Base-by-base conservation (phyloP, 140 eudicot species). In the Oenanthe javanica region DNA sequence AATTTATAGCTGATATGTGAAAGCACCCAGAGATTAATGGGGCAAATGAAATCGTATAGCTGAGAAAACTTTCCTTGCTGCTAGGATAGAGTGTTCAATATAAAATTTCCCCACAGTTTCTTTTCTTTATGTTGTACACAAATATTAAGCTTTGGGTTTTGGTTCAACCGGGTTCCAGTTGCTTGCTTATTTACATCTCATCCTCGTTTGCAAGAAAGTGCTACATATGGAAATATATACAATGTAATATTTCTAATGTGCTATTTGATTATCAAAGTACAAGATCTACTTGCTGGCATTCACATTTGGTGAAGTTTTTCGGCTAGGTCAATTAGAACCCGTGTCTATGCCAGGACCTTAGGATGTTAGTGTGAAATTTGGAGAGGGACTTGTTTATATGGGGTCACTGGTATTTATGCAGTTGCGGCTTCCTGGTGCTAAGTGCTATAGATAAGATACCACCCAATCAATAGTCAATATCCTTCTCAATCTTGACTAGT, bases 11-110 rank as follows among this genome's bases (percentile, higher is more conserved):
- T 46, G 67, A 63, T 42, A 27, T 74, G 46, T 57, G 76, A 61
- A 74, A 70, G 76, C 77, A 40, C 27, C 81, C 64, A 88, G 83
- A 48, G 42, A 40, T 36, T 25, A 48, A 69, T 49, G 27, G 49
- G 79, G 69, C 3, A 57, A 49, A 14, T 8, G 11, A 85, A 73
- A 25, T 45, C 19, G 54, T 73, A 25, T 73, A 18, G 7, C 38
- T 19, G 0, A 43, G 36, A 72, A 72, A 72, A n/a, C 38, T 42
- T 45, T 45, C 77, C 55, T 72, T 49, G 25, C 49, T 43, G 31
- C 27, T 47, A 45, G 54, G 38, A 46, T 19, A 46, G 40, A 73
- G 25, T 73, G 57, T 73, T 45, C 40, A 45, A 7, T 9, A 9
- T 19, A 11, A 8, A 42, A 21, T 21, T 14, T 11, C 13, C 49